Conservation (phyloP, 2,329 filamentous ascomycete species). For the Alternaria sp. region DNA sequence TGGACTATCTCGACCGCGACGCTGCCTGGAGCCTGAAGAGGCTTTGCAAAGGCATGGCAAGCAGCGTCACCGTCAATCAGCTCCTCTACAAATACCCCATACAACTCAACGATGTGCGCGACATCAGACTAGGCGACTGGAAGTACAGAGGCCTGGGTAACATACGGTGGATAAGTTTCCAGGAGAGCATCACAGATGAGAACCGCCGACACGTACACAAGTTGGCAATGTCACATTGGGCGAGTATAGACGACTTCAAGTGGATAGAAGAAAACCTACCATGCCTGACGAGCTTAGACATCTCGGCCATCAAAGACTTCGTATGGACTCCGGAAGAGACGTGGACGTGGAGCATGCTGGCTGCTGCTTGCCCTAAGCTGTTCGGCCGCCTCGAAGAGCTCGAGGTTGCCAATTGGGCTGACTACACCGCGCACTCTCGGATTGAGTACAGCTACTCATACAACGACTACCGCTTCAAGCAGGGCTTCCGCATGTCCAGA, state of each 20-base stretch:
- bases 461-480: constrained; percentile 47
- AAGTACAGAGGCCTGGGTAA: constrained; percentile 36
- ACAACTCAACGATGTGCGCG: constrained; percentile 36
- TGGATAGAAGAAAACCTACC: constrained; percentile 49
- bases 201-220: constrained; percentile 43
- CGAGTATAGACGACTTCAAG: constrained; percentile 43
- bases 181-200: constrained; percentile 38
- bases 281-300: constrained; percentile 38
- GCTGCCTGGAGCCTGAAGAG: constrained; percentile 43
- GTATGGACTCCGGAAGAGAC: constrained; percentile 46
- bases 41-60: constrained; percentile 40
- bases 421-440: constrained; percentile 45
- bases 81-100: constrained; percentile 44
- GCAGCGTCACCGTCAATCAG: constrained; percentile 37
- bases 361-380: constrained; percentile 38
- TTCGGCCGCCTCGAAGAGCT: constrained; percentile 42
- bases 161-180: constrained; percentile 41
- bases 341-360: constrained; percentile 46
- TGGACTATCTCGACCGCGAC: constrained; percentile 44
- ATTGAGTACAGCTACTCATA: constrained; percentile 47
- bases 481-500: constrained; percentile 42
- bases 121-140: constrained; percentile 44
- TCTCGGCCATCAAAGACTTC: constrained; percentile 48
- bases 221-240: constrained; percentile 46
- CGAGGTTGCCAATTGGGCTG: constrained; percentile 46